Conservation (phyloP, 73 alveolate species). For the Paramecium pentaurelia region DNA sequence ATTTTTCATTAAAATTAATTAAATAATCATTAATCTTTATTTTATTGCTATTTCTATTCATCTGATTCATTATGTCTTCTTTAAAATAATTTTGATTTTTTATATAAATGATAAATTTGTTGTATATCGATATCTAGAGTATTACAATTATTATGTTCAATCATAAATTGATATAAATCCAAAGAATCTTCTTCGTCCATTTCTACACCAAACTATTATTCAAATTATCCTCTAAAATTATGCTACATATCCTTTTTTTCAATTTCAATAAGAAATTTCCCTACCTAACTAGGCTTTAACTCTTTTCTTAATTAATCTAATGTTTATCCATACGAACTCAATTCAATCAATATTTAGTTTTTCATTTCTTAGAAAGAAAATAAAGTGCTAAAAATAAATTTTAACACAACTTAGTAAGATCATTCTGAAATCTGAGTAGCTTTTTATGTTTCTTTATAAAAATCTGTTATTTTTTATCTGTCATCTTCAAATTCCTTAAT, state of each 20-base stretch:
- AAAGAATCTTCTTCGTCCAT: neutral
- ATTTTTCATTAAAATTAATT: too few species aligned
- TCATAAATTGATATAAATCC: neutral
- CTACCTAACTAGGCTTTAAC: neutral
- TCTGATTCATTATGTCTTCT: too few species aligned
- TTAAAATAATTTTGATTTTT: too few species aligned
- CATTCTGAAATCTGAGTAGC: neutral
- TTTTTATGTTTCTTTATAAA: neutral
- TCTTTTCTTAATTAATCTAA: neutral
- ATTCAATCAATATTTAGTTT: neutral
- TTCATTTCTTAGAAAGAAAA: neutral
- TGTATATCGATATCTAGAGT: neutral
- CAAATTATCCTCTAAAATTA: neutral
- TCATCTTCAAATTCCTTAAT: neutral
- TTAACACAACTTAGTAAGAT: neutral
- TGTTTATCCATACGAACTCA: neutral
- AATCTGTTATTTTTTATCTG: neutral
- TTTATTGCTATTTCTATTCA: too few species aligned
- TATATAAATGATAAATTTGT: neutral
- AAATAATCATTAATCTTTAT: too few species aligned
- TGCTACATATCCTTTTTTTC: conserved; percentile 8
- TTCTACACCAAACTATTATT: neutral
- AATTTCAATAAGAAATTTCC: neutral
- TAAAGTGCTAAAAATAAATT: neutral
- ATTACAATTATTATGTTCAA: neutral